A percentile compares a stretch with the other conserved stretches of the same genome.
Conservation (phyloP, 306 rosid species). For the Quercus ilex region DNA sequence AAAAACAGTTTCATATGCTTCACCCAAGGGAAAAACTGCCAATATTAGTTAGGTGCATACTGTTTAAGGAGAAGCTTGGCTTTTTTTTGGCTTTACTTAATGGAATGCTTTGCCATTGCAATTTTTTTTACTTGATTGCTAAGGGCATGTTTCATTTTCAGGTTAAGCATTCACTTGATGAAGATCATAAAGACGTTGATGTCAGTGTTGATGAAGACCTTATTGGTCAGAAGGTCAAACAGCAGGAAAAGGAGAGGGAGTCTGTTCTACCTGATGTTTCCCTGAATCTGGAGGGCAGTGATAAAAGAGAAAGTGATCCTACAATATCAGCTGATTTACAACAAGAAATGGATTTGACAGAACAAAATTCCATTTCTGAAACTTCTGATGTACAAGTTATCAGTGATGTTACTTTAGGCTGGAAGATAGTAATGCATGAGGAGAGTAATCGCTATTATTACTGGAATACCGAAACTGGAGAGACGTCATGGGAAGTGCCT, state of each 20-base stretch:
- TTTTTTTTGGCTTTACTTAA: too few species aligned
- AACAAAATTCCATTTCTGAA: constrained; percentile 38
- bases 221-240: constrained; percentile 37
- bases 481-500: constrained; percentile 96
- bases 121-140: not conserved
- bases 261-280: constrained; percentile 31
- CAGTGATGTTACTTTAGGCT: constrained; percentile 62
- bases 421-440: constrained; percentile 96
- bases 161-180: constrained; percentile 41
- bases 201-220: constrained; percentile 26
- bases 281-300: constrained; percentile 27
- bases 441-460: constrained; percentile 81
- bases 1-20: not conserved
- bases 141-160: constrained; percentile 25
- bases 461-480: constrained; percentile 94
- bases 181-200: constrained; percentile 36
- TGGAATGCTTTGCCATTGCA: not conserved
- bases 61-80: not conserved
- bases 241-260: constrained; percentile 30
- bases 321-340: constrained; percentile 25
- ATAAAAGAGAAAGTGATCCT: constrained; percentile 38
- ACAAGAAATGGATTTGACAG: constrained; percentile 36
- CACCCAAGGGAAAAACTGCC: not conserved
- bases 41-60: not conserved
- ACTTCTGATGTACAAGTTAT: constrained; percentile 33